Percentiles rank a stretch among this genome's conserved stretches.
Evolutionary conservation across 441 rosid species (phyloP).

Genomic region (Corymbia citriodora): DNA sequence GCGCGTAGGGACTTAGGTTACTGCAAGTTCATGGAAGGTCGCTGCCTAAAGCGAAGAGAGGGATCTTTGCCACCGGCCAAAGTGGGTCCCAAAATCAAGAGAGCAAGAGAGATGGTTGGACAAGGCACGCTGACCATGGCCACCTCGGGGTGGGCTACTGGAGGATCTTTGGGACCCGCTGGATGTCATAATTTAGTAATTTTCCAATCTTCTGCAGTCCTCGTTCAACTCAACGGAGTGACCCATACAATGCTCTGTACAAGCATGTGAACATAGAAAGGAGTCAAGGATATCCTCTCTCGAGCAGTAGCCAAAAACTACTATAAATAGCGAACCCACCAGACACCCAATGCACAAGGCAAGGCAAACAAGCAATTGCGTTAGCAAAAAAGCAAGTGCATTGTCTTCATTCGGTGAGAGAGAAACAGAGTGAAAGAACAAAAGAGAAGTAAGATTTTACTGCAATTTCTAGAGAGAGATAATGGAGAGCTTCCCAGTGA

Average conservation of each 20-base stretch:
- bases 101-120: not conserved
- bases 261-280: not conserved
- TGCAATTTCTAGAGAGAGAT: not conserved
- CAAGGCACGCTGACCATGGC: not conserved
- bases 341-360: not conserved
- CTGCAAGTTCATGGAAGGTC: not conserved
- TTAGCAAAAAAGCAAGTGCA: not conserved
- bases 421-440: not conserved
- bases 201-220: not conserved
- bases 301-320: not conserved
- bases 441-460: not conserved
- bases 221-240: not conserved
- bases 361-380: not conserved
- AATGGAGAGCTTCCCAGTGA: constrained; percentile 2
- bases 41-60: not conserved
- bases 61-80: not conserved
- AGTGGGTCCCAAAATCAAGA: not conserved
- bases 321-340: not conserved
- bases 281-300: not conserved
- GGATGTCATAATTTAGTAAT: not conserved
- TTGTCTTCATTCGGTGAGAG: not conserved
- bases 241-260: not conserved
- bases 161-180: not conserved
- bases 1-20: not conserved
- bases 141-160: not conserved